These are phyloP conservation scores for Volvariella surrecta DNA, from an alignment of 1,284 basidiomycete genomes.

Conservation along the genomic window DNA sequence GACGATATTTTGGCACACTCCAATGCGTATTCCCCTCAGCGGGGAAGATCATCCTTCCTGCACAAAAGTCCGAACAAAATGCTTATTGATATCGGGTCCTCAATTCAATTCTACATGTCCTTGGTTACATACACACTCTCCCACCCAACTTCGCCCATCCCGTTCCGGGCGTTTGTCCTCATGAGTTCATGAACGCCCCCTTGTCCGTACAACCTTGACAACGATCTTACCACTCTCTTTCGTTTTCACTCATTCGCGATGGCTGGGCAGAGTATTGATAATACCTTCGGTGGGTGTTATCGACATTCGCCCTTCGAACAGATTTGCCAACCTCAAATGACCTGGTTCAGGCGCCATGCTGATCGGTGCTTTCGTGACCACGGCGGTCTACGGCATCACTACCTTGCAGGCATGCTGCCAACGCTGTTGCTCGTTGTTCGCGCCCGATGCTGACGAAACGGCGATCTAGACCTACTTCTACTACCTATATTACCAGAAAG, in stretches of 20 bases:
- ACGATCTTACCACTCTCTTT: constrained; percentile 1
- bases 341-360: constrained; percentile 21
- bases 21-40: too few species aligned
- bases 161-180: too few species aligned
- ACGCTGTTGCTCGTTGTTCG: neutral
- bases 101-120: too few species aligned
- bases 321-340: neutral
- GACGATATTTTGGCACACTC: too few species aligned
- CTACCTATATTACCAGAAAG: constrained; percentile 27
- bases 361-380: constrained; percentile 23
- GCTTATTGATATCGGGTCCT: too few species aligned
- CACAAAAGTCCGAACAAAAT: too few species aligned
- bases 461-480: constrained; percentile 30
- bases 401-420: constrained; percentile 25
- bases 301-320: neutral
- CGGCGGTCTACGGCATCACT: constrained; percentile 31
- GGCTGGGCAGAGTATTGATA: constrained; percentile 11
- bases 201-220: constrained; percentile 3
- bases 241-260: constrained; percentile 1
- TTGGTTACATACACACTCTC: too few species aligned
- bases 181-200: too few species aligned
- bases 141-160: too few species aligned
- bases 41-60: too few species aligned
- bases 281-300: constrained; percentile 22
- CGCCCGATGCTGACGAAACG: neutral